phyloP scores from a whole-genome alignment of 176 grass and related monocot genomes.

The Hsuehochloa calcarea region DNA sequence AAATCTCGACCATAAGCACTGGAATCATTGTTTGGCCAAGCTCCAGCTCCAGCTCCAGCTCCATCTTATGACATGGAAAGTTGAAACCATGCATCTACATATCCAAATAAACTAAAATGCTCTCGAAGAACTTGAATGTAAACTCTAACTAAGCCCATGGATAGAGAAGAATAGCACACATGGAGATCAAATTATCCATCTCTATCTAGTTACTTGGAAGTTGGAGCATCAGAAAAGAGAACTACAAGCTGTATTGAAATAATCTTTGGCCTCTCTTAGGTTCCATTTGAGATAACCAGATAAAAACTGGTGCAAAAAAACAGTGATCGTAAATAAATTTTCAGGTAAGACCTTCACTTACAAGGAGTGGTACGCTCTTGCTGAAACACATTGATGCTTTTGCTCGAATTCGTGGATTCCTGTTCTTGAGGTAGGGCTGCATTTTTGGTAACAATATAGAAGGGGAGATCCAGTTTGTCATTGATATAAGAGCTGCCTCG shows the following conservation, averaged over 20 bases:
- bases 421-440: slow-evolving; percentile 81
- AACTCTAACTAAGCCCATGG: not conserved
- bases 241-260: slow-evolving; percentile 1
- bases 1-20: not conserved
- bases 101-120: not conserved
- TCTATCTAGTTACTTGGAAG: not conserved
- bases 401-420: slow-evolving; percentile 86
- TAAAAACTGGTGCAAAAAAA: slow-evolving; percentile 9
- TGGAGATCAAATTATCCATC: not conserved
- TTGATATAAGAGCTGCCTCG: slow-evolving; percentile 68
- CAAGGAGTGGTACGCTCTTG: slow-evolving; percentile 78
- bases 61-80: not conserved
- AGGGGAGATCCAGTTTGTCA: slow-evolving; percentile 83
- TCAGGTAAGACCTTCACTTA: slow-evolving; percentile 51
- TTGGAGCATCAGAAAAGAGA: not conserved
- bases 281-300: not conserved
- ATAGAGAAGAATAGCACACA: not conserved
- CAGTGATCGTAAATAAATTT: not conserved
- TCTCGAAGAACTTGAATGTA: not conserved
- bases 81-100: not conserved
- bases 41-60: not conserved
- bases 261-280: not conserved
- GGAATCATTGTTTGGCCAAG: not conserved
- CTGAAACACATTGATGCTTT: slow-evolving; percentile 90
- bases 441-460: slow-evolving; percentile 73